Base-by-base conservation (phyloP, 805 yeast species). In the Wickerhamomyces queroliae region DNA sequence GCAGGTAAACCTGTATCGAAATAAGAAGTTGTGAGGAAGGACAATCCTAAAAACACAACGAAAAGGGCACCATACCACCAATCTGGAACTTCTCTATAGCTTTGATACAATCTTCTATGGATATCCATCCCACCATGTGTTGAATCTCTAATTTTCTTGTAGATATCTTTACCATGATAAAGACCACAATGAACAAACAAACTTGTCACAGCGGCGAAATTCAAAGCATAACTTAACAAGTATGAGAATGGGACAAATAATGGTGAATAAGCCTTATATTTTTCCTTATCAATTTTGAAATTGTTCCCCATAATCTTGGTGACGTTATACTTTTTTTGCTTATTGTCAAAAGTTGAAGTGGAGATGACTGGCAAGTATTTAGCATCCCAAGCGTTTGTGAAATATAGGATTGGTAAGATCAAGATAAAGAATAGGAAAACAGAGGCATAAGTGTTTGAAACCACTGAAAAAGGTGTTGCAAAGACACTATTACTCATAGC, bases 1-100 rank as follows among this genome's bases (percentile, higher is more conserved):
- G 78, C 70, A 3, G 85, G 83, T 6, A 80, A 71, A 36, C 74
- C 78, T 1, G 76, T 66, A 32, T 70, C 63, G 55, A 65, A 66
- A 4, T 49, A 52, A 37, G 63, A 55, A n/a, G 62, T 58, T 3
- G 63, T 50, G 4, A 58, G 58, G 29, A 60, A 59, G 1, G 62
- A 58, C 13, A 61, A 34, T 1, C 52, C 63, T 6, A 58, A 27
- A 37, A 49, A 50, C 9, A 56, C 33, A 8, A 54, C 52, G 26
- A 58, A 62, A 11, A 58, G 31, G 8, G 46, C 37, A 4, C 39
- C 68, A 67, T 66, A 39, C 62, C 53, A 39, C 67, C 59, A 78
- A 47, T 78, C 83, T 1, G 95, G 93, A 17, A 80, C 86, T 46
- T 82, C 88, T 28, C 70, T 70, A 56, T 82, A 81, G 40, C 59